A percentile compares a stretch with the other conserved stretches of the same genome.
These are phyloP conservation scores for Yamadazyma taylorii DNA, from an alignment of 1,139 yeast species.

Conservation along the genomic window DNA sequence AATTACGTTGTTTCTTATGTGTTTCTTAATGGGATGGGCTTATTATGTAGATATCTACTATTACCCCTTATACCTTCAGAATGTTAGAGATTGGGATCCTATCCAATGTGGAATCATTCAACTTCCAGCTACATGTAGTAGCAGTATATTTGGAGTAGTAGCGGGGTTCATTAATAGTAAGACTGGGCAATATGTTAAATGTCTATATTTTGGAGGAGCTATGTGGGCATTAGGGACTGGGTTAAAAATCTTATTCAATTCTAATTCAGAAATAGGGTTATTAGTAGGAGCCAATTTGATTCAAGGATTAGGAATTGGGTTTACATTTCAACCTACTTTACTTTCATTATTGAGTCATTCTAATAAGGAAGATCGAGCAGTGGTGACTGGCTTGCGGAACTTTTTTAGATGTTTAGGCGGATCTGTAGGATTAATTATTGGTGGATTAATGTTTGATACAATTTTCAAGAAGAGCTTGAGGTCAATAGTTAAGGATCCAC, in stretches of 20 bases:
- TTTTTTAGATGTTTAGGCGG: conserved; percentile 56
- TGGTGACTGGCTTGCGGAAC: conserved; percentile 52
- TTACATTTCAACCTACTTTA: conserved; percentile 55
- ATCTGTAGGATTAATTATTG: conserved; percentile 49
- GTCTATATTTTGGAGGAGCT: conserved; percentile 41
- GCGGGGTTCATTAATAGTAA: conserved; percentile 42
- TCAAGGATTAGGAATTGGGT: conserved; percentile 51
- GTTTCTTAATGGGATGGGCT: conserved; percentile 48
- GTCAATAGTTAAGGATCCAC: background rate
- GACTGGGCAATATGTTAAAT: conserved; percentile 40
- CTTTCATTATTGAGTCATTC: conserved; percentile 54
- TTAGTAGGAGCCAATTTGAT: conserved; percentile 35
- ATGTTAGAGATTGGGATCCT: conserved; percentile 25
- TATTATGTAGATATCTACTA: conserved; percentile 47
- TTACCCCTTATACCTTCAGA: conserved; percentile 48
- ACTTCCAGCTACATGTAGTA: conserved; percentile 17
- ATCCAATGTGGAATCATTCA: conserved; percentile 14
- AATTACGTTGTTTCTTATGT: conserved; percentile 36
- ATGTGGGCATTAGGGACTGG: conserved; percentile 44
- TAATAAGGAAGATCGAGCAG: conserved; percentile 48
- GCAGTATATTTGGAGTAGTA: conserved; percentile 16
- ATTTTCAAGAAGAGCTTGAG: conserved; percentile 5
- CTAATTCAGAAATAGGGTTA: conserved; percentile 28
- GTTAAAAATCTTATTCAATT: conserved; percentile 34
- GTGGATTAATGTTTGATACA: conserved; percentile 15